Conservation (phyloP, 495 filamentous ascomycete species). For the Amphirosellinia nigrospora region DNA sequence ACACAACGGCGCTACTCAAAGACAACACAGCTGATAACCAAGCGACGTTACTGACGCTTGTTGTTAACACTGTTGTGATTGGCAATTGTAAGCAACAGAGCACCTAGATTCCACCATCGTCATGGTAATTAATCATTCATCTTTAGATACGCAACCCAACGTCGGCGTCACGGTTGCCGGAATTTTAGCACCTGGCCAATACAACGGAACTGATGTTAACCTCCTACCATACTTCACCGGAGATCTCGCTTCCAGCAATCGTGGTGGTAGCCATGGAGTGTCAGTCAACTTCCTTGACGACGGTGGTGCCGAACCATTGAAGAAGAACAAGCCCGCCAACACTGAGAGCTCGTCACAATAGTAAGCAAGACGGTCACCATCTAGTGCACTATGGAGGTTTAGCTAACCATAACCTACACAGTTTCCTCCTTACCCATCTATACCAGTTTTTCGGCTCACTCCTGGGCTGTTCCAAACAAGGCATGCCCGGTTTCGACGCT, state of each 20-base stretch:
- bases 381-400: not conserved
- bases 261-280: slow-evolving; percentile 39
- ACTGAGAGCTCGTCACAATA: slow-evolving; percentile 55
- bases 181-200: slow-evolving; percentile 52
- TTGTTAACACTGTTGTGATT: slow-evolving; percentile 63
- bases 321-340: slow-evolving; percentile 56
- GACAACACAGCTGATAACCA: slow-evolving; percentile 62
- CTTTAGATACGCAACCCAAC: slow-evolving; percentile 53
- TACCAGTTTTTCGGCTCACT: slow-evolving; percentile 61
- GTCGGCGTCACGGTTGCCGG: slow-evolving; percentile 54
- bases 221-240: slow-evolving; percentile 62
- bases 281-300: slow-evolving; percentile 62
- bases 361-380: slow-evolving; percentile 37
- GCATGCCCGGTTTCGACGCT: slow-evolving; percentile 47
- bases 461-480: slow-evolving; percentile 55
- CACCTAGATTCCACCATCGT: not conserved
- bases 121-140: not conserved
- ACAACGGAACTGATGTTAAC: slow-evolving; percentile 56
- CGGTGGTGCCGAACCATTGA: slow-evolving; percentile 57
- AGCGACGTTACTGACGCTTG: slow-evolving; percentile 53
- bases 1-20: slow-evolving; percentile 57
- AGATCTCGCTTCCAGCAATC: slow-evolving; percentile 53
- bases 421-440: slow-evolving; percentile 60
- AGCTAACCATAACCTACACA: slow-evolving; percentile 24
- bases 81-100: slow-evolving; percentile 50